phyloP scores from a whole-genome alignment of 208 protist species.

The Leishmania amazonensis region DNA sequence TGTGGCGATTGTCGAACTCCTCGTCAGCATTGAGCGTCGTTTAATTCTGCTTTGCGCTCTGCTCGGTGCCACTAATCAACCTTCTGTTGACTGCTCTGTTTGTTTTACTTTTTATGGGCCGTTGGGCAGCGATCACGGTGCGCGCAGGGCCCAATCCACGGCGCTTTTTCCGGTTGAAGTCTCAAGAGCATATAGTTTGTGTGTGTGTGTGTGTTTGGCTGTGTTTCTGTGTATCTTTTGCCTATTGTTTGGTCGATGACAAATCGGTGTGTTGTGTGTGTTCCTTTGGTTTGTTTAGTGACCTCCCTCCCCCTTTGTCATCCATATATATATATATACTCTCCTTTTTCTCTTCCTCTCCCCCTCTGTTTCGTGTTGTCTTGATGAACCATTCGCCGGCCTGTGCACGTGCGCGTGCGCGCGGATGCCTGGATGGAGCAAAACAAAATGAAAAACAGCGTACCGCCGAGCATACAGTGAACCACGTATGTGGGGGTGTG shows the following conservation, averaged over 20 bases:
- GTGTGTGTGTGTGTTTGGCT: background rate
- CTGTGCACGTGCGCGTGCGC: slow-evolving; percentile 5
- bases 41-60: background rate
- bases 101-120: background rate
- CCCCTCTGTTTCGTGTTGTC: background rate
- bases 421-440: background rate
- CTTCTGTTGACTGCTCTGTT: background rate
- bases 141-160: background rate
- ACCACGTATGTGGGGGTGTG: background rate
- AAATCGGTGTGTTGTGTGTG: background rate
- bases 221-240: background rate
- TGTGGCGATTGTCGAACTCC: background rate
- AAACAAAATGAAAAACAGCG: background rate
- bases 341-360: background rate
- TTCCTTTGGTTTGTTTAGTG: background rate
- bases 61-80: background rate
- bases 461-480: background rate
- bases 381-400: background rate
- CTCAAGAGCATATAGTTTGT: background rate
- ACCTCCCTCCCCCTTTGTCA: background rate
- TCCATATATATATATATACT: background rate
- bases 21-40: background rate
- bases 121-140: background rate
- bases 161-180: background rate
- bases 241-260: background rate